Evolutionary conservation across 495 filamentous ascomycete species (phyloP), one percentile per base, ranked within the genome.

Genomic region (Talaromyces trachyspermus): DNA sequence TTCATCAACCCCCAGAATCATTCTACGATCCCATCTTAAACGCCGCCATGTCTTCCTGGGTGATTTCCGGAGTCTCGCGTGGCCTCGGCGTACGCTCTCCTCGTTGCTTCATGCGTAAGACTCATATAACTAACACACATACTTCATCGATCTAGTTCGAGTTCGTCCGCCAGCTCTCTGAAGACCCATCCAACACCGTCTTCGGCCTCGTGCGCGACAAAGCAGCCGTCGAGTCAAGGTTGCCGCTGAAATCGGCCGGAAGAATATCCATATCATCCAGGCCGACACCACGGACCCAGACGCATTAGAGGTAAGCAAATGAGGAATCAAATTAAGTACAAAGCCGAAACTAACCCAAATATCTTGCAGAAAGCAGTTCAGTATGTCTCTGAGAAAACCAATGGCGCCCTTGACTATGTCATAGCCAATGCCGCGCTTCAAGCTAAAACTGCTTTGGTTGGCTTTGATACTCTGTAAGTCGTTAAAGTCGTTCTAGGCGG

Each of bases 381-480:
- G 22, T 50, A 57, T 9, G 56, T 59, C 11, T 52, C 61, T 10
- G 52, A 58, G 23, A 63, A 61, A 22, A 62, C 62, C 5, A 54
- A 60, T 22, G 65, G 65, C 23, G 51, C 27, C 0, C 50, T 71
- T 14, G 68, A 71, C 46, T 56, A 60, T 39, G 49, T 74, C 36
- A 63, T 72, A 14, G 60, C 62, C 32, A 72, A 74, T 39, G 66
- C 55, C 5, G 69, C 74, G 10, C 60, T 69, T 2, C 61, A 74
- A 42, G 75, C 83, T 50, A 86, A 79, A 52, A 65, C 67, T 22
- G 72, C 66, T 12, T 60, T 86, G 39, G 30, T 76, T 18, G 61
- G 56, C 15, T 42, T 53, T 36, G 22, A 15, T 46, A 19, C 39
- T 57, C 24, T 29, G 46, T 8, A 49, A 17, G 4, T n/a, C n/a